phyloP scores from a whole-genome alignment of 352 stramenopile species.

The Pythium phragmitis region DNA sequence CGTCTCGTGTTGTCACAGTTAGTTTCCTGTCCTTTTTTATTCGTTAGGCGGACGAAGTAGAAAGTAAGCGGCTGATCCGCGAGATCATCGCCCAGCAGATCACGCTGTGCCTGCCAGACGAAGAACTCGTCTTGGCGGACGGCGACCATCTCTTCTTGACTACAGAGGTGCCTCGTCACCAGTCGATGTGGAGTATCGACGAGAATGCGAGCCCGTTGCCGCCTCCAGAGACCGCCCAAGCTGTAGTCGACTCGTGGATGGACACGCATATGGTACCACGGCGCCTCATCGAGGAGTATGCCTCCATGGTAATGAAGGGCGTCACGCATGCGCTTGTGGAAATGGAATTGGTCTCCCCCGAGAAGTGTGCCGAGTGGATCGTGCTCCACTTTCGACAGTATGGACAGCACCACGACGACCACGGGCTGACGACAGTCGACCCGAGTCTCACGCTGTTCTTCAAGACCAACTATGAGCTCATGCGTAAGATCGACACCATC shows the following conservation, averaged over 20 bases:
- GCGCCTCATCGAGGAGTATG: constrained; percentile 50
- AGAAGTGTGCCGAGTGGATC: constrained; percentile 45
- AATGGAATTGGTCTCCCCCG: constrained; percentile 39
- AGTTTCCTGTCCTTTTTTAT: not conserved
- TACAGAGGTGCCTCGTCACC: constrained; percentile 29
- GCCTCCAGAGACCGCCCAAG: not conserved
- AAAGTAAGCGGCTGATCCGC: constrained; percentile 50
- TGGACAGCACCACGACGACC: not conserved
- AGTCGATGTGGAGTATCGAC: constrained; percentile 59
- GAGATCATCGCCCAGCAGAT: constrained; percentile 37
- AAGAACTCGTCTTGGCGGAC: constrained; percentile 35
- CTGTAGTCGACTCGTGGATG: constrained; percentile 22
- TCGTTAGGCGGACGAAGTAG: constrained; percentile 34
- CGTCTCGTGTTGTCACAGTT: not conserved
- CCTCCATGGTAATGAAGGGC: constrained; percentile 36
- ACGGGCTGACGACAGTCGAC: not conserved
- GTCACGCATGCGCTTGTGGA: constrained; percentile 41
- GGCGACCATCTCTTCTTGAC: constrained; percentile 44
- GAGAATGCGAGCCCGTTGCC: constrained; percentile 30
- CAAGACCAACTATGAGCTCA: constrained; percentile 63
- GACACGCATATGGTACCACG: constrained; percentile 24
- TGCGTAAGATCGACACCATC: constrained; percentile 49
- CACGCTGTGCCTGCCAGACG: constrained; percentile 35
- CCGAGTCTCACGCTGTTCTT: constrained; percentile 34
- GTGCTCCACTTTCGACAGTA: constrained; percentile 34